Base-by-base conservation (phyloP, 2,329 filamentous ascomycete genomes). In the Emergomyces africanus region DNA sequence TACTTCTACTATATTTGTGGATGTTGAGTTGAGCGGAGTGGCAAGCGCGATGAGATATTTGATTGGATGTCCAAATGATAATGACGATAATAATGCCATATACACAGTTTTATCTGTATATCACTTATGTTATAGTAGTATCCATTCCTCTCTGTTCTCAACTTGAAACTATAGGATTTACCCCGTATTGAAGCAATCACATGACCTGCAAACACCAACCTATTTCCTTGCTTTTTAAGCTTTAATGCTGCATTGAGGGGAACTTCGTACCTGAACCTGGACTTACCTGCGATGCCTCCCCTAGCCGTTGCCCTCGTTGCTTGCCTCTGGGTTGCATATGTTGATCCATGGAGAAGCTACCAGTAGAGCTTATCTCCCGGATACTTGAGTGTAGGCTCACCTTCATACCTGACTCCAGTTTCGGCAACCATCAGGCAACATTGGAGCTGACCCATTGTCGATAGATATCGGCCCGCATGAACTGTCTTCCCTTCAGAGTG, bases 401-500 rank as follows among this genome's bases (percentile, higher is more conserved):
- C n/a, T 8, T 30, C 37, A 15, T 6, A 20, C 28, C 37, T 2
- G 37, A 41, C 12, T 25, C 54, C 35, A 39, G 46, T 35, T 42
- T 41, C 28, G 42, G 33, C 39, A 44, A 23, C 41, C 66, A 60
- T 59, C 57, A 59, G 60, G 60, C 60, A 66, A 25, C 12, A 56
- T 66, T 64, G 61, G 66, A 64, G 49, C 61, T 59, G 57, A 64
- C 48, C 51, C 46, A 35, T 63, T 57, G 41, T 59, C 33, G n/a
- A 57, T 60, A 88, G 84, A 80, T 67, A 81, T 90, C 62, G 77
- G 82, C n/a, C 79, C 84, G 18, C 67, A 70, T 48, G 82, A 90
- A 63, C 79, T 91, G 61, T 82, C 86, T 60, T 79, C 73, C 59
- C 75, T 92, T 39, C 89, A 91, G 72, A 79, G 81, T 23, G 83